Conservation (phyloP, 2,329 filamentous ascomycete genomes). For the Venturiaceae sp. region DNA sequence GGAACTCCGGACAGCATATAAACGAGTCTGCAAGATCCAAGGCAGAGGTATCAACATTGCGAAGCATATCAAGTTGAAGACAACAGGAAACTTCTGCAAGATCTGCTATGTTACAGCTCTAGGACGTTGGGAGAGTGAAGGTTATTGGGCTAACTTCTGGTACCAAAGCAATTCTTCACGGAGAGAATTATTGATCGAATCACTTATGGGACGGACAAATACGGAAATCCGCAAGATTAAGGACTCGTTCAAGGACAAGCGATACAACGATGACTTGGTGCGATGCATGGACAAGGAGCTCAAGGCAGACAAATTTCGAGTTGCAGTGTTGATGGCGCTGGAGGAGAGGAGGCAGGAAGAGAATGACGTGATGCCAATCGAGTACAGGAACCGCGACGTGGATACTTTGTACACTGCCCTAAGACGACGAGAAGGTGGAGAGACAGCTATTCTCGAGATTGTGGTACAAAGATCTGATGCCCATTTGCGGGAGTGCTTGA, state of each 20-base stretch:
- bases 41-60: slow-evolving; percentile 75
- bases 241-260: slow-evolving; percentile 80
- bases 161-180: slow-evolving; percentile 81
- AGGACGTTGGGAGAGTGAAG: slow-evolving; percentile 84
- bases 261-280: slow-evolving; percentile 71
- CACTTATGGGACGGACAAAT: slow-evolving; percentile 82
- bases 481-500: slow-evolving; percentile 72
- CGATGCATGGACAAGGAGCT: slow-evolving; percentile 88
- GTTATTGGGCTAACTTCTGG: slow-evolving; percentile 98
- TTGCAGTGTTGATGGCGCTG: slow-evolving; percentile 72
- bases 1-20: slow-evolving; percentile 81
- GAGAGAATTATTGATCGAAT: slow-evolving; percentile 85
- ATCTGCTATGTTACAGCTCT: slow-evolving; percentile 83
- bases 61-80: slow-evolving; percentile 78
- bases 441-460: slow-evolving; percentile 78
- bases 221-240: slow-evolving; percentile 83
- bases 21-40: slow-evolving; percentile 75
- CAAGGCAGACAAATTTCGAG: slow-evolving; percentile 93
- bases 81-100: slow-evolving; percentile 73
- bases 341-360: slow-evolving; percentile 82
- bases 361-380: slow-evolving; percentile 48
- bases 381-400: slow-evolving; percentile 56
- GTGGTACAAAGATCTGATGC: slow-evolving; percentile 70
- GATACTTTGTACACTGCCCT: slow-evolving; percentile 60
- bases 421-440: slow-evolving; percentile 65